These are phyloP conservation scores for Dioscorea cayenensis DNA, from an alignment of 116 monocot genomes.

Conservation along the genomic window DNA sequence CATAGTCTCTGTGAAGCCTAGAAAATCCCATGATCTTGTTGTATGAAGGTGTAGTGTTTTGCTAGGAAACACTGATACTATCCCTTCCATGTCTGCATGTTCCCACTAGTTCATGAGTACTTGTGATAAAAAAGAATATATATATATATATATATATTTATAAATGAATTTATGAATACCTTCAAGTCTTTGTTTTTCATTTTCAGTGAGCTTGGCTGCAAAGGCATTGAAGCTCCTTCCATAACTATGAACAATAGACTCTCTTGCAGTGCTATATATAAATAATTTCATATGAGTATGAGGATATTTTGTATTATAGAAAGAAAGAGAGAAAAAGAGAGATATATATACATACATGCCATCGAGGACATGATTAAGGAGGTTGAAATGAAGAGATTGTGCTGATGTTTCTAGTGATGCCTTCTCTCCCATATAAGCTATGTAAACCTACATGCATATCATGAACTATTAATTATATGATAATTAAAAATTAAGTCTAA, in stretches of 20 bases:
- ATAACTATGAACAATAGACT: background rate
- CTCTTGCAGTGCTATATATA: background rate
- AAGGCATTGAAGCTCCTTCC: background rate
- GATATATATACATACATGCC: too few species aligned
- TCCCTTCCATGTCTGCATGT: conserved; percentile 10
- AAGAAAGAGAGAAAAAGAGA: too few species aligned
- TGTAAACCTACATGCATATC: too few species aligned
- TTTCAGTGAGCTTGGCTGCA: background rate
- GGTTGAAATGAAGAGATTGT: too few species aligned
- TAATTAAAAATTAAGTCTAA: too few species aligned
- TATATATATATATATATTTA: background rate
- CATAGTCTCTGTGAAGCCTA: conserved; percentile 4
- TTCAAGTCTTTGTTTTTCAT: background rate
- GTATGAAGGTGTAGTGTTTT: conserved; percentile 3
- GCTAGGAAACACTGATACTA: conserved; percentile 21
- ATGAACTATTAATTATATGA: too few species aligned
- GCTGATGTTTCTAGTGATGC: too few species aligned
- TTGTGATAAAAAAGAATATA: background rate
- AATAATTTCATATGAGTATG: background rate
- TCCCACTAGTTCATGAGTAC: background rate
- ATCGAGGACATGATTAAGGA: too few species aligned
- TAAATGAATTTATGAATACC: background rate
- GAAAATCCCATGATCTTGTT: conserved; percentile 28
- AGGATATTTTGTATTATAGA: background rate
- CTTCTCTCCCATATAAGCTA: too few species aligned